phyloP scores from a whole-genome alignment of 495 filamentous ascomycete genomes.

The Daldinia bambusicola region DNA sequence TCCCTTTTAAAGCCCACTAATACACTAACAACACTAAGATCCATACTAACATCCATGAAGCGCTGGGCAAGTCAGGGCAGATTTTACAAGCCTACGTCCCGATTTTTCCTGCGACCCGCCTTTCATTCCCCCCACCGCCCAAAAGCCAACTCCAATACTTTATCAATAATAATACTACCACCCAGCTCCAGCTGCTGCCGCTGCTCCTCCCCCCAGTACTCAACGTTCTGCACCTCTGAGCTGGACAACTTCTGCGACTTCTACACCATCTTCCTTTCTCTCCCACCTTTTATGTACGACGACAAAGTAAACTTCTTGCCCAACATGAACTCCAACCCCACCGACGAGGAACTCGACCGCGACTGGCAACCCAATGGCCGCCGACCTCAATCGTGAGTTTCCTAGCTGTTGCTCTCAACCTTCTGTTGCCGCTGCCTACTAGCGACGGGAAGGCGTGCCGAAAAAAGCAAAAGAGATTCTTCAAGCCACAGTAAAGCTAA shows the following conservation, averaged over 20 bases:
- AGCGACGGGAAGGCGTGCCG: not conserved
- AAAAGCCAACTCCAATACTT: conserved; percentile 34
- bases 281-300: conserved; percentile 10
- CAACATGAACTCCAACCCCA: conserved; percentile 52
- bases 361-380: conserved; percentile 80
- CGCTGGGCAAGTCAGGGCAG: conserved; percentile 9
- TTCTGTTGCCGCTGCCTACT: not conserved
- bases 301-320: conserved; percentile 30
- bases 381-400: conserved; percentile 83
- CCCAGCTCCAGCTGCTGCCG: conserved; percentile 34
- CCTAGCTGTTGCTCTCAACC: not conserved
- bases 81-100: conserved; percentile 33
- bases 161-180: conserved; percentile 34
- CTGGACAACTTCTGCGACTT: conserved; percentile 25
- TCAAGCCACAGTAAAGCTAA: conserved; percentile 8
- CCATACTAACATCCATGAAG: conserved; percentile 7
- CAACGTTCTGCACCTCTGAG: conserved; percentile 7
- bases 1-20: conserved; percentile 32
- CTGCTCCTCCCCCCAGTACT: conserved; percentile 14
- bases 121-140: conserved; percentile 45
- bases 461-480: not conserved
- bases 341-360: conserved; percentile 73
- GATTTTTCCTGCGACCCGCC: conserved; percentile 43
- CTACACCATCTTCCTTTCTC: conserved; percentile 17
- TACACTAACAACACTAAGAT: not conserved